Conservation (phyloP, 306 rosid genomes). For the Alnus rubra region DNA sequence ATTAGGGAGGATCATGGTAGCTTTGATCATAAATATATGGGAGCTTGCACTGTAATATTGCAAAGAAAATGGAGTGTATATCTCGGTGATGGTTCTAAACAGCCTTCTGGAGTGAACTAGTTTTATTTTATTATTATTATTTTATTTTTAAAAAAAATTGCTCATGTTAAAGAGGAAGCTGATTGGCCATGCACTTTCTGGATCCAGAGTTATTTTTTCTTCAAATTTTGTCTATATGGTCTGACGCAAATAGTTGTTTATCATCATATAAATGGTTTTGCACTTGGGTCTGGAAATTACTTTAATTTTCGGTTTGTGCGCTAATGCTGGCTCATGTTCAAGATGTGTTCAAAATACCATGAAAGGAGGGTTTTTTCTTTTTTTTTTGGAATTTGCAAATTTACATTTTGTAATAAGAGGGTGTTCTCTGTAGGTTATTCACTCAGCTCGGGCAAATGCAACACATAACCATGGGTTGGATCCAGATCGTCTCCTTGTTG, state of each 20-base stretch:
- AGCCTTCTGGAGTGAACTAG: constrained; percentile 7
- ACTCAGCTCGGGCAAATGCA: constrained; percentile 90
- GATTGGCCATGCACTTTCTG: neutral
- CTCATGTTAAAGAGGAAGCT: neutral
- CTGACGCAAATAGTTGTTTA: neutral
- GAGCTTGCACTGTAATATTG: neutral
- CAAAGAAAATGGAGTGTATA: neutral
- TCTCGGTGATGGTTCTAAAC: neutral
- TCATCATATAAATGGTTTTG: neutral
- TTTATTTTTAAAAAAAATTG: neutral
- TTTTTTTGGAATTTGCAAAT: constrained; percentile 9
- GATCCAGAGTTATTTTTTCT: neutral
- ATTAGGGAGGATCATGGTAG: constrained; percentile 10
- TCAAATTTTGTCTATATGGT: neutral
- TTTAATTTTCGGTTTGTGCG: neutral
- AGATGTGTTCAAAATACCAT: neutral
- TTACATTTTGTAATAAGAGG: neutral
- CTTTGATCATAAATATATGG: neutral
- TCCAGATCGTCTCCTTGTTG: constrained; percentile 85
- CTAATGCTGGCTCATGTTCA: no score
- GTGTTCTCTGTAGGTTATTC: constrained; percentile 65
- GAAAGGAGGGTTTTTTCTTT: neutral
- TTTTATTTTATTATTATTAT: neutral
- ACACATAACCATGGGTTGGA: constrained; percentile 87
- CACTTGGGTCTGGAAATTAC: neutral